phyloP scores from a whole-genome alignment of 257 asterid species.

The Cinchona pubescens region DNA sequence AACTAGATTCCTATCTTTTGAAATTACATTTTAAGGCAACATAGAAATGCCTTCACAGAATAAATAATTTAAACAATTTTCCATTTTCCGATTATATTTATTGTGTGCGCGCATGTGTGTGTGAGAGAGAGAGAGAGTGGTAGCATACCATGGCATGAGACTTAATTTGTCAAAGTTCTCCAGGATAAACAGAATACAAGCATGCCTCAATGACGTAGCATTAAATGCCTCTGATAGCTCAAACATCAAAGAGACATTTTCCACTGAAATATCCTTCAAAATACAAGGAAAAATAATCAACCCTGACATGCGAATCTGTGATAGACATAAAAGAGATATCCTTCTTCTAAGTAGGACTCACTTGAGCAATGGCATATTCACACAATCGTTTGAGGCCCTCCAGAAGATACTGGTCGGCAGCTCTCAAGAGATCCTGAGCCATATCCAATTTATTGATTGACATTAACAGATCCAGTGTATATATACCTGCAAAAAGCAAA shows the following conservation, averaged over 20 bases:
- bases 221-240: slow-evolving; percentile 93
- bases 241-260: slow-evolving; percentile 78
- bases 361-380: slow-evolving; percentile 91
- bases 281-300: slow-evolving; percentile 31
- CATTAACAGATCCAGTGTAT: slow-evolving; percentile 90
- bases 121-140: not conserved
- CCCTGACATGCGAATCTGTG: not conserved
- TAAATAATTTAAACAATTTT: not conserved
- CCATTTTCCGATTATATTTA: not conserved
- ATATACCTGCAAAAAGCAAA: slow-evolving; percentile 51
- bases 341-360: slow-evolving; percentile 21
- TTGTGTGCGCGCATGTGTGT: not conserved
- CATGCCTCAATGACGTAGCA: slow-evolving; percentile 67
- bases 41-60: not conserved
- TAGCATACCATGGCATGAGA: slow-evolving; percentile 60
- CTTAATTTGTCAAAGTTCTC: slow-evolving; percentile 67
- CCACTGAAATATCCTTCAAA: slow-evolving; percentile 75
- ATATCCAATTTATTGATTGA: slow-evolving; percentile 70
- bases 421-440: slow-evolving; percentile 91
- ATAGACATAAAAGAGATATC: not conserved
- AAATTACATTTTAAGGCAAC: not conserved
- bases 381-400: slow-evolving; percentile 97
- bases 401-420: slow-evolving; percentile 94
- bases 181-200: slow-evolving; percentile 78
- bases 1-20: not conserved